phyloP scores from a whole-genome alignment of 192 early-diverging fungal species.

The Gorgonomyces haynaldii region DNA sequence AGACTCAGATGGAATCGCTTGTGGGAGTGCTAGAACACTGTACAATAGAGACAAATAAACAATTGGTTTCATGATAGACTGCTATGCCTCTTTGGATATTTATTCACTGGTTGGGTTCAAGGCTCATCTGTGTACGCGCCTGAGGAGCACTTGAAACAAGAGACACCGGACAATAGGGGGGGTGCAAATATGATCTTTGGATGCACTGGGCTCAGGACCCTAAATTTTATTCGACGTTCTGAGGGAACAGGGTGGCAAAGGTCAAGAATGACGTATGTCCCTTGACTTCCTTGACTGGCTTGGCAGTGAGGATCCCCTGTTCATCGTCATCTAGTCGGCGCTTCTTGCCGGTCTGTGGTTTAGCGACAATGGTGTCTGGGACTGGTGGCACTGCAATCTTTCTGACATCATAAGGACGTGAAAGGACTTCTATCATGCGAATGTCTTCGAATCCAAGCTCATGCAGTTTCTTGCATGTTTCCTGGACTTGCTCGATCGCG shows the following conservation, averaged over 20 bases:
- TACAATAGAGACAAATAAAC: no score
- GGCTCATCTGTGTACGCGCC: no score
- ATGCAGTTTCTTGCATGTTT: slow-evolving; percentile 62
- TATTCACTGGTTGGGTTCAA: no score
- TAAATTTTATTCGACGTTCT: no score
- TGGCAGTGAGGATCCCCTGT: slow-evolving; percentile 45
- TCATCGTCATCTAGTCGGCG: slow-evolving; percentile 7
- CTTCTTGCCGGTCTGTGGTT: neutral
- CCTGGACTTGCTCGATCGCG: slow-evolving; percentile 89
- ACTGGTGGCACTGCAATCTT: slow-evolving; percentile 52
- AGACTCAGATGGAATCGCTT: no score
- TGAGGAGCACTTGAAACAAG: no score
- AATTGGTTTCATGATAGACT: no score
- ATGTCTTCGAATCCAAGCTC: slow-evolving; percentile 78
- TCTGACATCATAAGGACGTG: slow-evolving; percentile 63
- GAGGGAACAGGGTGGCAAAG: slow-evolving; percentile 73
- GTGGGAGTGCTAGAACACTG: no score
- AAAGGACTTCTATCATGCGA: slow-evolving; percentile 86
- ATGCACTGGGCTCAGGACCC: no score
- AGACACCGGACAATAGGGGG: no score
- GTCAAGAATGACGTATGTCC: slow-evolving; percentile 94
- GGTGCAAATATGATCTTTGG: no score
- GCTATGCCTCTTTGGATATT: no score
- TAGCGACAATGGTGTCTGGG: slow-evolving; percentile 40
- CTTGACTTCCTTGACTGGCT: slow-evolving; percentile 42